Conservation (phyloP, 1,284 basidiomycete species). For the Pyrrhoderma lamaoense region DNA sequence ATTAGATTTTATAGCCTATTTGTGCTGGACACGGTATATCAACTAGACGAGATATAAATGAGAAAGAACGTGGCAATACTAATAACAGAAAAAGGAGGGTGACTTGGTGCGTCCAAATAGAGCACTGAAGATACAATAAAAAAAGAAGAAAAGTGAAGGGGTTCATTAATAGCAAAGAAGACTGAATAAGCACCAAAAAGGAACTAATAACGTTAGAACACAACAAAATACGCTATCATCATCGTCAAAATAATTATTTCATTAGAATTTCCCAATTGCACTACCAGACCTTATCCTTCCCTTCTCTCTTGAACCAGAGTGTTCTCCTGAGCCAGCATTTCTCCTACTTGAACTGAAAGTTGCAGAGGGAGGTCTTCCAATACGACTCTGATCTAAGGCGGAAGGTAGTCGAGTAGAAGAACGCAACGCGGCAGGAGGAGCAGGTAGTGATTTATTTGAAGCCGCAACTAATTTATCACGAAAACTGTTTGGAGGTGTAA, state of each 20-base stretch:
- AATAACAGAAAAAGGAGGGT: conserved; percentile 8
- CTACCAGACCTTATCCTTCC: conserved; percentile 17
- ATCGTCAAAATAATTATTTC: background rate
- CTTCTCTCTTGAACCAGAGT: conserved; percentile 2
- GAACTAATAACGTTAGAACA: conserved; percentile 11
- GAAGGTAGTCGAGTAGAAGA: conserved; percentile 10
- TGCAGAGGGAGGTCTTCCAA: conserved; percentile 16
- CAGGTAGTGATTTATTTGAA: conserved; percentile 13
- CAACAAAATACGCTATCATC: conserved; percentile 2
- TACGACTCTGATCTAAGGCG: conserved; percentile 17
- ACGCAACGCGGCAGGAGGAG: conserved; percentile 7
- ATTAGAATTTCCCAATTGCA: conserved; percentile 1
- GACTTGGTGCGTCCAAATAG: no score
- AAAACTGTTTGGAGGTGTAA: conserved; percentile 26
- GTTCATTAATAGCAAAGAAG: no score
- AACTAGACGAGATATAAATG: background rate
- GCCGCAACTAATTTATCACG: conserved; percentile 28
- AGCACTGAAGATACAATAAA: no score
- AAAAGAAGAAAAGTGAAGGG: no score
- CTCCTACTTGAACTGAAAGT: conserved; percentile 12
- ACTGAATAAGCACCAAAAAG: background rate
- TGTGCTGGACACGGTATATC: conserved; percentile 10
- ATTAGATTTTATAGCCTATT: conserved; percentile 12
- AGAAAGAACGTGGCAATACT: conserved; percentile 16
- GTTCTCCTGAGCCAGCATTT: conserved; percentile 13